Evolutionary conservation across 2,329 filamentous ascomycete genomes (phyloP).

Genomic region (Ambrosiella xylebori): DNA sequence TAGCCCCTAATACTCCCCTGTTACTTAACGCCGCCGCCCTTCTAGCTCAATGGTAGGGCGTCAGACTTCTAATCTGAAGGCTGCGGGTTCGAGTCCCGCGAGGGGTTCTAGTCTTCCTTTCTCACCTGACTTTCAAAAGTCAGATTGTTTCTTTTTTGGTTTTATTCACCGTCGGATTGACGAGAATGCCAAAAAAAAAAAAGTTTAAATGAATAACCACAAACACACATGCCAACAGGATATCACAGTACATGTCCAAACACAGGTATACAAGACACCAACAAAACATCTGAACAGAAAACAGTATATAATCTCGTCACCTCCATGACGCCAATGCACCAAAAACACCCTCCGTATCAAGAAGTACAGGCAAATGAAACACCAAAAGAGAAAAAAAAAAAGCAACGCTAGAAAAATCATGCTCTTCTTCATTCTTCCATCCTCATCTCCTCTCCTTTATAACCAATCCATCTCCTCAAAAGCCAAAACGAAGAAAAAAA

Average conservation of each 20-base stretch:
- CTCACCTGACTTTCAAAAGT: not conserved
- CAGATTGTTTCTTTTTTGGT: not conserved
- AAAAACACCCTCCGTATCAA: not conserved
- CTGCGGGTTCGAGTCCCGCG: slow-evolving; percentile 14
- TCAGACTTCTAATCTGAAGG: slow-evolving; percentile 14
- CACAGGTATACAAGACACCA: not conserved
- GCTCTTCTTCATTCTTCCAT: slow-evolving; percentile 4
- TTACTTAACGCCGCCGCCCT: not conserved
- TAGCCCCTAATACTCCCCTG: not conserved
- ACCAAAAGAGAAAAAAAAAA: slow-evolving; percentile 6
- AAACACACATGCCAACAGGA: too few relatives aligned
- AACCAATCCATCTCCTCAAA: not conserved
- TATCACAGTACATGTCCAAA: not conserved
- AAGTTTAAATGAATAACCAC: too few relatives aligned
- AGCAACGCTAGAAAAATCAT: slow-evolving; percentile 1
- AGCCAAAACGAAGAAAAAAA: slow-evolving; percentile 14
- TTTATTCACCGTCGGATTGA: too few relatives aligned
- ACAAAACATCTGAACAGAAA: not conserved
- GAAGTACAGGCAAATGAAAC: not conserved
- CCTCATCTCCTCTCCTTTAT: not conserved
- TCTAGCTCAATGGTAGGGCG: slow-evolving; percentile 13
- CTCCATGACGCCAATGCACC: not conserved
- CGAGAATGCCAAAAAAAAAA: too few relatives aligned
- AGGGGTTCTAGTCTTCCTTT: slow-evolving; percentile 7
- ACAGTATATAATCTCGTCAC: not conserved